Base-by-base conservation (phyloP, 495 filamentous ascomycete species). In the Daldinia concentrica region DNA sequence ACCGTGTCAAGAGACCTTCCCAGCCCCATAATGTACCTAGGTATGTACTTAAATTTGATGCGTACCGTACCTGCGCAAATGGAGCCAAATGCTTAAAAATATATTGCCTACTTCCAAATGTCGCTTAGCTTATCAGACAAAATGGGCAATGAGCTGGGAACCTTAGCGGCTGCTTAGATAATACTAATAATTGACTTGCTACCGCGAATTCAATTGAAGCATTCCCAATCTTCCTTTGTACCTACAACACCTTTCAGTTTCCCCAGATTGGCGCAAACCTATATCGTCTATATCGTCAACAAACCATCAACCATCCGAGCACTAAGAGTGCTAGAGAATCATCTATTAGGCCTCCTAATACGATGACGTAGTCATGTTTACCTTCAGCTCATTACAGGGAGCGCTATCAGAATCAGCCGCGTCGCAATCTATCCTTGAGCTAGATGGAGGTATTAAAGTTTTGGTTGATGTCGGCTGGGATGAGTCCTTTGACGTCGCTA, bases 391-490 rank as follows among this genome's bases (percentile, higher is more conserved):
- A 17, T 82, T 99, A 51, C 90, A 95, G 45, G 96, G 95, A 72
- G 96, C 95, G 17, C 93, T 94, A 72, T 94, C 92, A 6, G 86
- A 89, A 51, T 96, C 93, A 7, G 84, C 88, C 43, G 95, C 96
- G 37, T 95, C 93, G 64, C 95, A 98, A 78, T 98, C 96, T 12
- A 87, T 99, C 8, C 83, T 99, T 50, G 96, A 98, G 83, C 89
- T 99, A 52, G 95, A 98, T 84, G 94, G 95, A 50, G 95, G 95
- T 36, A 90, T 98, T 79, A 98, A 98, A 79, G 90, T 98, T 27
- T 85, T 98, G 15, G 87, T 98, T 14, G 95, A 97, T 77, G 93
- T 97, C 36, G 95, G 95, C 63, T 99, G 95, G 95, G 94, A 98
- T 76, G 92, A 94, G 77, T 84, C 86, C 17, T 98, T 99, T 75